Conservation (phyloP, 2,329 filamentous ascomycete genomes). For the Apiospora phragmitis region DNA sequence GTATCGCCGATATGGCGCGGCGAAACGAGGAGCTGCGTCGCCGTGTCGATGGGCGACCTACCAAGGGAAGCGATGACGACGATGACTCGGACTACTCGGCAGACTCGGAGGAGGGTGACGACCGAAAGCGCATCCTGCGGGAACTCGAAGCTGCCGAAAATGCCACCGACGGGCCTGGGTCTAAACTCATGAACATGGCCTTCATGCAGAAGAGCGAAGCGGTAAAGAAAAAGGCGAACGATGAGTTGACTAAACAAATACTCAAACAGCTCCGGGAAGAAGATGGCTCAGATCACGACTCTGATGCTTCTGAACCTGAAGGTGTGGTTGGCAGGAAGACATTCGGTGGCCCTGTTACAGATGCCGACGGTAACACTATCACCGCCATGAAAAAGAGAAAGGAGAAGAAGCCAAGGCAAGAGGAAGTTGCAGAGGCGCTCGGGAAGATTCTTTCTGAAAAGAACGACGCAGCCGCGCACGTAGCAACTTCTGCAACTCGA, state of each 20-base stretch:
- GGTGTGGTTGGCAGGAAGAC: slow-evolving; percentile 68
- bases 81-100: slow-evolving; percentile 54
- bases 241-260: slow-evolving; percentile 71
- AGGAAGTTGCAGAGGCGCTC: slow-evolving; percentile 7
- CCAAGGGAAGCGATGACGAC: slow-evolving; percentile 31
- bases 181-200: slow-evolving; percentile 78
- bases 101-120: slow-evolving; percentile 57
- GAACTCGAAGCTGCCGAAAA: slow-evolving; percentile 48
- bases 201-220: slow-evolving; percentile 94
- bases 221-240: slow-evolving; percentile 74
- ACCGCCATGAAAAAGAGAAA: slow-evolving; percentile 27
- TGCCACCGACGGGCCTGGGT: slow-evolving; percentile 55
- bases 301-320: slow-evolving; percentile 51
- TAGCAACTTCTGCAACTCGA: background rate
- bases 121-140: slow-evolving; percentile 49
- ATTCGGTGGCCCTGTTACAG: slow-evolving; percentile 56
- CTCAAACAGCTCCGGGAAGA: slow-evolving; percentile 61
- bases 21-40: slow-evolving; percentile 79
- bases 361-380: slow-evolving; percentile 24
- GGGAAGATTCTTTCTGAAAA: slow-evolving; percentile 6
- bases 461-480: background rate
- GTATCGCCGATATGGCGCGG: slow-evolving; percentile 77
- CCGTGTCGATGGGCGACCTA: slow-evolving; percentile 71
- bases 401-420: slow-evolving; percentile 12
- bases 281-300: slow-evolving; percentile 57